These are phyloP conservation scores for Geoglossum glabrum DNA, from an alignment of 495 filamentous ascomycete genomes.

Conservation along the genomic window DNA sequence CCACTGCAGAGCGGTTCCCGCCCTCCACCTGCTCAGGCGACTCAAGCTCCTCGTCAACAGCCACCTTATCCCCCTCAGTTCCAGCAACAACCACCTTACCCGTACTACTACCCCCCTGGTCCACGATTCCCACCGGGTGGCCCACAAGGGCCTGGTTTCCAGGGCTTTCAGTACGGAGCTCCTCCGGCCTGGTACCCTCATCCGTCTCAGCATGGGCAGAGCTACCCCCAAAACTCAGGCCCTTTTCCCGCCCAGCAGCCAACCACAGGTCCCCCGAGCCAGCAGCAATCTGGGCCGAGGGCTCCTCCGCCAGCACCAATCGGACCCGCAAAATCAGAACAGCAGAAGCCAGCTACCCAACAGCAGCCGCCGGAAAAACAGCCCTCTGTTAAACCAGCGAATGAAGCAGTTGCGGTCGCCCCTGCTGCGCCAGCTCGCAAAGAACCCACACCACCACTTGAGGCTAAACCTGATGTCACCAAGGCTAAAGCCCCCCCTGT, in stretches of 20 bases:
- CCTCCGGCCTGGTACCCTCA: conserved; percentile 65
- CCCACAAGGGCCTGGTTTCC: conserved; percentile 39
- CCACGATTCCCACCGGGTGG: conserved; percentile 33
- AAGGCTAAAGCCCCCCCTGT: conserved; percentile 18
- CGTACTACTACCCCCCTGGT: conserved; percentile 24
- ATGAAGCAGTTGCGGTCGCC: not conserved
- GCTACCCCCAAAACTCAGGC: conserved; percentile 38
- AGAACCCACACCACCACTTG: conserved; percentile 18
- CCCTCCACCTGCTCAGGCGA: conserved; percentile 16
- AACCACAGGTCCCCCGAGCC: conserved; percentile 20
- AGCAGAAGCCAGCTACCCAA: conserved; percentile 9
- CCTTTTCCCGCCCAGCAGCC: conserved; percentile 15
- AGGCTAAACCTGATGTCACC: conserved; percentile 21
- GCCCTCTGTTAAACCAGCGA: conserved; percentile 9
- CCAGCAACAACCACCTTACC: conserved; percentile 26
- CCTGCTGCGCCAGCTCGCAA: not conserved
- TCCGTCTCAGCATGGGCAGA: conserved; percentile 36
- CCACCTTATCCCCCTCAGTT: conserved; percentile 33
- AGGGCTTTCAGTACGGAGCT: conserved; percentile 40
- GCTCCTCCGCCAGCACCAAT: conserved; percentile 3
- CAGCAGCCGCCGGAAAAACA: conserved; percentile 9
- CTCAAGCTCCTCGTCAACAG: conserved; percentile 23
- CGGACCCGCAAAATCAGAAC: conserved; percentile 3
- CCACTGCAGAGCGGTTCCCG: conserved; percentile 19
- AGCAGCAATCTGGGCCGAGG: conserved; percentile 18